Evolutionary conservation across 164 flowering plant genomes (phyloP), one percentile per base, ranked within the genome.

Genomic region (Aristolochia californica): DNA sequence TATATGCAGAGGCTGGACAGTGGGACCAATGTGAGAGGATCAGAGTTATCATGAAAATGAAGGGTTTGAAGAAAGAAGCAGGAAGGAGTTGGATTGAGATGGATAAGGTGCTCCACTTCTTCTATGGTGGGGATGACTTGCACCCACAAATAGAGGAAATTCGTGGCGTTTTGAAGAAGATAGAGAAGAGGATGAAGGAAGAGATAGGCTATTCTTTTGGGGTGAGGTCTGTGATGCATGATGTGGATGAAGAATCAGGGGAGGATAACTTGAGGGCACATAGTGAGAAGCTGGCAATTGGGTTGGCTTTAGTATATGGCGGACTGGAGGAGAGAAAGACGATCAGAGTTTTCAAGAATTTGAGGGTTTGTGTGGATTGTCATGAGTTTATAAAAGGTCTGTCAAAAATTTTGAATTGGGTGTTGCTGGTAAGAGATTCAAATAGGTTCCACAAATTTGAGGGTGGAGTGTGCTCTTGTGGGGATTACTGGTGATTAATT

Each of bases 81-180:
- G 91, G 96, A 15, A 68, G 73, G 22, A 88, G 91, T 66, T 88
- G 91, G 95, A 80, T 85, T 17, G 91, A 82, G 72, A 75, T 83
- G 25, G 79, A 81, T 44, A 84, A 78, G 67, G 70, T 78, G 65
- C 68, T 82, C 13, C 87, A 82, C 60, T 79, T 68, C 43, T 84
- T 84, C 70, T 78, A 76, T 64, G 82, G 83, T 17, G 82, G 88
- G 48, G 89, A 83, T 56, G 79, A 82, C 45, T 64, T 74, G 14
- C 88, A 83, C 71, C 88, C 89, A 10, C 71, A 71, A 1, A 72
- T 61, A 0, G 71, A 67, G 27, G 72, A 63, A 52, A 82, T 81
- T 17, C 82, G 63, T 34, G 59, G 63, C 48, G 55, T 73, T 0
- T 61, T 83, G 76, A 73, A 69, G 61, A 80, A 73, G 57, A 71